phyloP scores from a whole-genome alignment of 768 basidiomycete genomes.

The Collybia mongolica region DNA sequence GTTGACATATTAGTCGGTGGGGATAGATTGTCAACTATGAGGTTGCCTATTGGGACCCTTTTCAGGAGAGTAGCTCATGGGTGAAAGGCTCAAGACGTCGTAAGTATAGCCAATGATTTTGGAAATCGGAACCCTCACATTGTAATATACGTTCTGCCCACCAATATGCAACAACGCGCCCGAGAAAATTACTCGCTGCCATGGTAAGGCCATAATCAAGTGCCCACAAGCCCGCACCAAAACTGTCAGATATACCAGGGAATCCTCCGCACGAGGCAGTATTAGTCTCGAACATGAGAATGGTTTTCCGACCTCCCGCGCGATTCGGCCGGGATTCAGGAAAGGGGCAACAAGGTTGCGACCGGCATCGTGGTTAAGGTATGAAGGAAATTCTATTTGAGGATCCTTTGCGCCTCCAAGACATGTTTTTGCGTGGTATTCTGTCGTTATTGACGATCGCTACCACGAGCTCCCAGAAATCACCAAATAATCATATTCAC shows the following conservation, averaged over 20 bases:
- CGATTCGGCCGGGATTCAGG: conserved; percentile 44
- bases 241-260: conserved; percentile 58
- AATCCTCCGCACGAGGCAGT: conserved; percentile 72
- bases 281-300: conserved; percentile 74
- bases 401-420: conserved; percentile 39
- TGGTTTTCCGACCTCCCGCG: conserved; percentile 39
- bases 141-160: conserved; percentile 65
- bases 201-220: conserved; percentile 60
- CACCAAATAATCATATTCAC: conserved; percentile 47
- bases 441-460: conserved; percentile 40
- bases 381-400: conserved; percentile 52
- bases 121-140: conserved; percentile 37
- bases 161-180: conserved; percentile 55
- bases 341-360: conserved; percentile 50
- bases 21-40: neutral
- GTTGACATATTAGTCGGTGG: conserved; percentile 45
- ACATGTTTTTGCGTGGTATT: conserved; percentile 33
- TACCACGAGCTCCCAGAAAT: conserved; percentile 48
- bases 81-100: conserved; percentile 54
- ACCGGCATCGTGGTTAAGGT: conserved; percentile 61
- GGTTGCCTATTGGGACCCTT: neutral
- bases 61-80: conserved; percentile 34
- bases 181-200: conserved; percentile 52
- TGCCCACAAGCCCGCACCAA: conserved; percentile 64
- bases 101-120: conserved; percentile 18